Evolutionary conservation across 345 rosid species (phyloP).

Genomic region (Populus alba): DNA sequence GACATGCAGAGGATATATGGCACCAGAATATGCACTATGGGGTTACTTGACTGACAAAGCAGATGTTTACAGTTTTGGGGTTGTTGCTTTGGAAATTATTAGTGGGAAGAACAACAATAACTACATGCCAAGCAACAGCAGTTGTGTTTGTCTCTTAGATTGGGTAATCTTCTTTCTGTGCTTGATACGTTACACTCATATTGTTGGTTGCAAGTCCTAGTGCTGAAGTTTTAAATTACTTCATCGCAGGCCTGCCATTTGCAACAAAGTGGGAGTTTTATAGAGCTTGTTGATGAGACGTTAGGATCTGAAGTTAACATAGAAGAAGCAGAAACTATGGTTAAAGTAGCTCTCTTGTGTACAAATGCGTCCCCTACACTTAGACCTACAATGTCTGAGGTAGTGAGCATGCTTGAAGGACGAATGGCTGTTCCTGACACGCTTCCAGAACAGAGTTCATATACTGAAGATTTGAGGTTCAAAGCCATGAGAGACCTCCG

Average conservation of each 20-base stretch:
- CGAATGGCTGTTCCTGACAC: slow-evolving; percentile 11
- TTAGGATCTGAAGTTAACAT: slow-evolving; percentile 1
- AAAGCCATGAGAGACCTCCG: slow-evolving; percentile 43
- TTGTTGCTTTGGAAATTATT: slow-evolving; percentile 25
- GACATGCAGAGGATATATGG: slow-evolving; percentile 32
- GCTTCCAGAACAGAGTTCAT: slow-evolving; percentile 3
- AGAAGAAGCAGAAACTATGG: slow-evolving; percentile 25
- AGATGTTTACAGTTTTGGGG: slow-evolving; percentile 36
- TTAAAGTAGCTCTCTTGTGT: slow-evolving; percentile 27
- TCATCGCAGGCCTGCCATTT: slow-evolving; percentile 20
- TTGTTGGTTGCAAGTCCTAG: neutral
- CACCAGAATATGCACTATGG: slow-evolving; percentile 36
- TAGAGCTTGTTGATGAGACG: slow-evolving; percentile 23
- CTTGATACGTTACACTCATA: neutral
- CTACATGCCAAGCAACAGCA: slow-evolving; percentile 14
- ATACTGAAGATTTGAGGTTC: slow-evolving; percentile 25
- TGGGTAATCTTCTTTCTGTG: slow-evolving; percentile 17
- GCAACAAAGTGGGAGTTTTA: slow-evolving; percentile 18
- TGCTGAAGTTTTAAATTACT: neutral
- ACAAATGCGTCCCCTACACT: slow-evolving; percentile 23
- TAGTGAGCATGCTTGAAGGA: slow-evolving; percentile 27
- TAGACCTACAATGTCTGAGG: slow-evolving; percentile 34
- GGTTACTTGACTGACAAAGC: slow-evolving; percentile 29
- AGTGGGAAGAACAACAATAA: slow-evolving; percentile 23
- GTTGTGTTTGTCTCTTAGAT: slow-evolving; percentile 29